Evolutionary conservation across 2,329 filamentous ascomycete genomes (phyloP).

Genomic region (Claviceps sp.): DNA sequence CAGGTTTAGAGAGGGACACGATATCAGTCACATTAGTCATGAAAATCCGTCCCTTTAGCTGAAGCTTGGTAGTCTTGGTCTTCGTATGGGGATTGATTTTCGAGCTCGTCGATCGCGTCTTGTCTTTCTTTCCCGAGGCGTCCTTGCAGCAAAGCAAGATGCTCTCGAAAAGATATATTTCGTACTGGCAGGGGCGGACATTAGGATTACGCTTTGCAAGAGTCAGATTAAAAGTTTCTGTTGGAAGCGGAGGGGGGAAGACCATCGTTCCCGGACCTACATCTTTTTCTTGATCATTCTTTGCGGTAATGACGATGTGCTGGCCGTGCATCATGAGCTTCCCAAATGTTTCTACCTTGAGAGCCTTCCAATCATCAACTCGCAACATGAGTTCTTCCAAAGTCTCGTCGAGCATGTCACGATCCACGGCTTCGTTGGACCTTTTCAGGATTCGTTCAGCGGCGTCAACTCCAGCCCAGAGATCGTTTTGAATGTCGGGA

Average conservation of each 20-base stretch:
- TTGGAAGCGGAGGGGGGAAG: not conserved
- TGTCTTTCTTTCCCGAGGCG: slow-evolving; percentile 62
- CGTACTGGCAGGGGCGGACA: slow-evolving; percentile 49
- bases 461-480: slow-evolving; percentile 64
- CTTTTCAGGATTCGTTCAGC: slow-evolving; percentile 70
- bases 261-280: slow-evolving; percentile 31
- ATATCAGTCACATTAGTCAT: slow-evolving; percentile 98
- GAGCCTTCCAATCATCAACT: slow-evolving; percentile 95
- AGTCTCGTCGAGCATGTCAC: slow-evolving; percentile 72
- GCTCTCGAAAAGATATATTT: slow-evolving; percentile 92
- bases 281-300: slow-evolving; percentile 84
- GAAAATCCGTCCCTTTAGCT: slow-evolving; percentile 94
- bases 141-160: slow-evolving; percentile 97
- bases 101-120: slow-evolving; percentile 39
- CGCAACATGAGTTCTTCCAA: slow-evolving; percentile 66
- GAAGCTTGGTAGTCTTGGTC: slow-evolving; percentile 65
- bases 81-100: slow-evolving; percentile 51
- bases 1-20: slow-evolving; percentile 74
- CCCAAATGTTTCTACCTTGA: slow-evolving; percentile 83
- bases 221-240: not conserved
- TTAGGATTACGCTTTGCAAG: not conserved
- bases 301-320: slow-evolving; percentile 80
- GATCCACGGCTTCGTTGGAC: slow-evolving; percentile 83
- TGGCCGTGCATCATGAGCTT: slow-evolving; percentile 77
- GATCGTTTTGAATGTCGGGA: slow-evolving; percentile 55